Base-by-base conservation (phyloP, 352 stramenopile species). In the Globisporangium alternatum region DNA sequence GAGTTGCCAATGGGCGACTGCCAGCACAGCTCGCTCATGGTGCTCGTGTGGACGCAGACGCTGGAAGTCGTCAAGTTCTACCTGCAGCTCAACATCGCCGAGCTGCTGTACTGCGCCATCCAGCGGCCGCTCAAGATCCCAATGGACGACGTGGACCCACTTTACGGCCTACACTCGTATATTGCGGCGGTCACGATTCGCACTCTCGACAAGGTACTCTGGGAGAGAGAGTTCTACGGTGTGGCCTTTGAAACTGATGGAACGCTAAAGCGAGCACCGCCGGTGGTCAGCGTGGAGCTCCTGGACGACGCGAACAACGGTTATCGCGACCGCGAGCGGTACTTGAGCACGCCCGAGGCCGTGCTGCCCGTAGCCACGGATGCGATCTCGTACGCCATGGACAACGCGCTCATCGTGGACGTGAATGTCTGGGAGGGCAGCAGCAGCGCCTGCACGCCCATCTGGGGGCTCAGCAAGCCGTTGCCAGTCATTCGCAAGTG, bases 201-300 rank as follows among this genome's bases (percentile, higher is more conserved):
- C 2, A 74, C 75, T 10, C 68, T 83, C 1, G 65, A 79, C 17
- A 62, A 64, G 21, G 70, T 82, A 33, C 65, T 80, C 17, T 90
- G 77, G 78, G 78, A 88, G 52, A 72, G 55, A 19, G 81, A 90
- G 60, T 73, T 74, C 31, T 90, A 79, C 43, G 69, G 75, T 21
- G 57, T 84, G 19, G 73, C 74, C 53, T 78, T 84, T 17, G 45
- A 44, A 6, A 8, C 4, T 13, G 5, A 54, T 0, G 19, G 2
- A 9, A n/a, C 52, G 9, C 9, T 19, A 6, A 30, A 37, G 7
- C 22, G 65, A 25, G 31, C 39, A 19, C 9, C 3, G 49, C 66
- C 8, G 8, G 8, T 9, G 31, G 31, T 37, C 6, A 60, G 33
- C 0, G 35, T 60, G 15, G 54, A 76, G n/a, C 60, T 88, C 5